Conservation (phyloP, 2,329 filamentous ascomycete species). For the Dactylellina sp. region DNA sequence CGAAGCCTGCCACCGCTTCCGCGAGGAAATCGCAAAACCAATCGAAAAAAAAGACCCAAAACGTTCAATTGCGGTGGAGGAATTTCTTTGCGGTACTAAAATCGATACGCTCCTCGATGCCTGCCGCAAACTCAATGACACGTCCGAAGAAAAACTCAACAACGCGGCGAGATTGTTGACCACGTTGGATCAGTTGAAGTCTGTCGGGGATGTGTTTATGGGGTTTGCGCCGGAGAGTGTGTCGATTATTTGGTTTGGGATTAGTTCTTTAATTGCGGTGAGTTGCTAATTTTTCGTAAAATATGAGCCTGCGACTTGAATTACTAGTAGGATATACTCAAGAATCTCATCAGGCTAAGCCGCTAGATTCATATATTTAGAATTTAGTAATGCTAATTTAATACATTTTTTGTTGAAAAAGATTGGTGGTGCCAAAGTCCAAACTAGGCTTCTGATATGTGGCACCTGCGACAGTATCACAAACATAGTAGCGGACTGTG, state of each 20-base stretch:
- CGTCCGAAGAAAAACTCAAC: slow-evolving; percentile 20
- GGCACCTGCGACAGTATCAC: slow-evolving; percentile 39
- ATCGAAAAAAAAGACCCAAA: neutral
- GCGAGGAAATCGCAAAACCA: slow-evolving; percentile 2
- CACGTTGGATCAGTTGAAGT: slow-evolving; percentile 28
- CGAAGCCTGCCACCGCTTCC: slow-evolving; percentile 30
- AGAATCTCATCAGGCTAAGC: too few relatives aligned
- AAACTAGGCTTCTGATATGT: slow-evolving; percentile 35
- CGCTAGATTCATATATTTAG: too few relatives aligned
- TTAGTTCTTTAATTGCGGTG: slow-evolving; percentile 36
- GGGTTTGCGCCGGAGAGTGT: slow-evolving; percentile 42
- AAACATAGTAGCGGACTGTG: slow-evolving; percentile 29
- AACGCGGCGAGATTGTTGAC: slow-evolving; percentile 24
- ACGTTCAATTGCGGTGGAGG: neutral
- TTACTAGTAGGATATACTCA: too few relatives aligned
- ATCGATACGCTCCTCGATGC: neutral
- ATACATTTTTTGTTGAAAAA: neutral
- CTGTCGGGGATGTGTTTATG: slow-evolving; percentile 30
- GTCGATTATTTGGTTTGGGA: slow-evolving; percentile 49
- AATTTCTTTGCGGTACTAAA: slow-evolving; percentile 23
- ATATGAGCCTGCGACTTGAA: too few relatives aligned
- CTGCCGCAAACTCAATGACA: slow-evolving; percentile 14
- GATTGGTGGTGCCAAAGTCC: slow-evolving; percentile 26
- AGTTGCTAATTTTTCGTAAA: neutral
- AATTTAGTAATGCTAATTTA: too few relatives aligned